Conservation (phyloP, 805 yeast genomes). For the Phaffomyces antillensis region DNA sequence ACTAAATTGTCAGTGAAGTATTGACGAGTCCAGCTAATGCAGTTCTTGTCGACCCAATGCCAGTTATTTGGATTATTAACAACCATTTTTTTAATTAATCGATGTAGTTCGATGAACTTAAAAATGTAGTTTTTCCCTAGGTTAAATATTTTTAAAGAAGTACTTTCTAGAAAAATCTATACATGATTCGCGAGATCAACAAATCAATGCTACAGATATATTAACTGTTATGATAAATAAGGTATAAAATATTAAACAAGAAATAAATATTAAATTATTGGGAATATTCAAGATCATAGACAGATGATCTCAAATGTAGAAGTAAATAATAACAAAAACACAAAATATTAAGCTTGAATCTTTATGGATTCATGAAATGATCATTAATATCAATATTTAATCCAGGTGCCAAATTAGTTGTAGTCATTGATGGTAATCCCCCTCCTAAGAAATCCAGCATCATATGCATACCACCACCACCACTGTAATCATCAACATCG, state of each 20-base stretch:
- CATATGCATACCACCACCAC: constrained; percentile 91
- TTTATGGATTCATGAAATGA: constrained; percentile 22
- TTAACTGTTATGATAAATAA: no score
- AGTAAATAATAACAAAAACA: background rate
- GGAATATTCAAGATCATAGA: no score
- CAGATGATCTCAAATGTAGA: no score
- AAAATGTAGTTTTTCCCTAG: no score
- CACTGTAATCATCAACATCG: constrained; percentile 85
- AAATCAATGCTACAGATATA: background rate
- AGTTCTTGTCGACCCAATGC: constrained; percentile 99
- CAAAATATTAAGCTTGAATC: background rate
- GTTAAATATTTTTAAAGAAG: no score
- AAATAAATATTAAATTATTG: no score
- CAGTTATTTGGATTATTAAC: constrained; percentile 96
- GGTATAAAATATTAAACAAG: no score
- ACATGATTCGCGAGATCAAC: background rate
- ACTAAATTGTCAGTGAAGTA: constrained; percentile 62
- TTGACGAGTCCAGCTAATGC: constrained; percentile 81
- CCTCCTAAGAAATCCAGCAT: constrained; percentile 85
- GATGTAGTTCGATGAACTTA: background rate
- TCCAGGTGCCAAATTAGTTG: constrained; percentile 28
- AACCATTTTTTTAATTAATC: constrained; percentile 49
- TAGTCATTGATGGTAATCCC: constrained; percentile 41
- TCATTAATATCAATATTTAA: constrained; percentile 23
- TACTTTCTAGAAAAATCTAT: constrained; percentile 4